These are phyloP conservation scores for Luffa aegyptiaca DNA, from an alignment of 306 rosid genomes.

Conservation along the genomic window DNA sequence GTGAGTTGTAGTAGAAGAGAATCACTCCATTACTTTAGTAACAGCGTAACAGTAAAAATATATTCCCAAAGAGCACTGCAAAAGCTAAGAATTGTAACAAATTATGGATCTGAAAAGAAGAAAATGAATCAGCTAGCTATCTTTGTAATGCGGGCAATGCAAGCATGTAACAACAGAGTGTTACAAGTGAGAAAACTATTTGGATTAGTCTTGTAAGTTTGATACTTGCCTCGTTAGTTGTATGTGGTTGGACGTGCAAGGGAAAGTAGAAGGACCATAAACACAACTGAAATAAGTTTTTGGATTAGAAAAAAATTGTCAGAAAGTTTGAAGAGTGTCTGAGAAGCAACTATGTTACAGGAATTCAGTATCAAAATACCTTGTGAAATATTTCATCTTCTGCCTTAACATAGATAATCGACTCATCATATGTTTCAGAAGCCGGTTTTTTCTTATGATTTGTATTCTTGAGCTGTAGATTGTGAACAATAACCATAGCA, in stretches of 20 bases:
- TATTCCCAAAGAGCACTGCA: too few relatives aligned
- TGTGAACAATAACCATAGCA: conserved; percentile 11
- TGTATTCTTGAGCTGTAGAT: conserved; percentile 40
- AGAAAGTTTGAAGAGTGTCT: neutral
- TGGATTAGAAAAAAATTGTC: conserved; percentile 8
- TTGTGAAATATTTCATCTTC: conserved; percentile 80
- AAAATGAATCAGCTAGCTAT: too few relatives aligned
- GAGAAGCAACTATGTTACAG: neutral
- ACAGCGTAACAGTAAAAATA: too few relatives aligned
- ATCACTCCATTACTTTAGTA: neutral
- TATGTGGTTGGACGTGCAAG: too few relatives aligned
- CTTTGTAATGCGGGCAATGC: too few relatives aligned
- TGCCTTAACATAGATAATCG: conserved; percentile 47
- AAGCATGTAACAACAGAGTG: too few relatives aligned
- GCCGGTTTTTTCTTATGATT: conserved; percentile 27
- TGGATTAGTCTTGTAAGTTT: too few relatives aligned
- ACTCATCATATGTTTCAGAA: conserved; percentile 23
- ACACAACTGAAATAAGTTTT: conserved; percentile 50
- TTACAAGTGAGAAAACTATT: too few relatives aligned
- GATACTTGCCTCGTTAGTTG: too few relatives aligned
- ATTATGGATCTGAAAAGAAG: too few relatives aligned
- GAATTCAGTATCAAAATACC: conserved; percentile 28
- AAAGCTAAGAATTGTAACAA: too few relatives aligned
- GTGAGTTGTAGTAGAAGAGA: neutral
- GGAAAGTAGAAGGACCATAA: conserved; percentile 64